Evolutionary conservation across 2,329 filamentous ascomycete species (phyloP).

Genomic region (Exophiala bonariae): DNA sequence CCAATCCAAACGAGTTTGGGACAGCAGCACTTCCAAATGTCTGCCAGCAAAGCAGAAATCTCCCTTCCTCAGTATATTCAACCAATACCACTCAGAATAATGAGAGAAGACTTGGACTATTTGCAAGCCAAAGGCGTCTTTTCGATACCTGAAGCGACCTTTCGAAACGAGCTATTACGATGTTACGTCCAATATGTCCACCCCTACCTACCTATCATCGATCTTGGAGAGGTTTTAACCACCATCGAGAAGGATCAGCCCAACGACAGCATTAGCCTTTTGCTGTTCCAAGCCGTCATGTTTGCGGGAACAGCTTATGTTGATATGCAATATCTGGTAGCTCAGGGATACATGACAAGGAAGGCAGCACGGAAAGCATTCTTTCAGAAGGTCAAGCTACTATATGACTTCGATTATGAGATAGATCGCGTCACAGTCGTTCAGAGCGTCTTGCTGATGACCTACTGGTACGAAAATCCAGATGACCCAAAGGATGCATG

Average conservation of each 20-base stretch:
- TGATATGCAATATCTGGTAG: constrained; percentile 72
- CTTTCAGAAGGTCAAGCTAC: constrained; percentile 76
- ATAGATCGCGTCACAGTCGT: constrained; percentile 84
- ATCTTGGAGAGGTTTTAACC: constrained; percentile 60
- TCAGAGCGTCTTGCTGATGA: constrained; percentile 86
- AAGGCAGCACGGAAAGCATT: constrained; percentile 85
- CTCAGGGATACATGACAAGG: constrained; percentile 73
- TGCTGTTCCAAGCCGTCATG: constrained; percentile 93
- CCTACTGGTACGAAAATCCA: constrained; percentile 95
- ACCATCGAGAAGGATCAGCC: constrained; percentile 67
- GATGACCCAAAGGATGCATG: constrained; percentile 97
- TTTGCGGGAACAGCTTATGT: constrained; percentile 89
- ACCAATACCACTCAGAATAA: constrained; percentile 73
- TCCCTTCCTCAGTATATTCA: constrained; percentile 71
- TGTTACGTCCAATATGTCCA: constrained; percentile 88
- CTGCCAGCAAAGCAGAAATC: constrained; percentile 45
- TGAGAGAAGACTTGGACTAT: constrained; percentile 79
- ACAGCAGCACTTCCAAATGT: constrained; percentile 46
- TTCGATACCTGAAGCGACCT: constrained; percentile 65
- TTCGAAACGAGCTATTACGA: constrained; percentile 79
- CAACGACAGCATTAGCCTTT: constrained; percentile 71
- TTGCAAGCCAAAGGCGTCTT: constrained; percentile 82
- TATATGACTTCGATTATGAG: constrained; percentile 97
- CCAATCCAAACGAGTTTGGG: constrained; percentile 34
- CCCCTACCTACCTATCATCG: constrained; percentile 88